Evolutionary conservation across 2,329 filamentous ascomycete species (phyloP).

Genomic region (Scedosporium aurantiacum): DNA sequence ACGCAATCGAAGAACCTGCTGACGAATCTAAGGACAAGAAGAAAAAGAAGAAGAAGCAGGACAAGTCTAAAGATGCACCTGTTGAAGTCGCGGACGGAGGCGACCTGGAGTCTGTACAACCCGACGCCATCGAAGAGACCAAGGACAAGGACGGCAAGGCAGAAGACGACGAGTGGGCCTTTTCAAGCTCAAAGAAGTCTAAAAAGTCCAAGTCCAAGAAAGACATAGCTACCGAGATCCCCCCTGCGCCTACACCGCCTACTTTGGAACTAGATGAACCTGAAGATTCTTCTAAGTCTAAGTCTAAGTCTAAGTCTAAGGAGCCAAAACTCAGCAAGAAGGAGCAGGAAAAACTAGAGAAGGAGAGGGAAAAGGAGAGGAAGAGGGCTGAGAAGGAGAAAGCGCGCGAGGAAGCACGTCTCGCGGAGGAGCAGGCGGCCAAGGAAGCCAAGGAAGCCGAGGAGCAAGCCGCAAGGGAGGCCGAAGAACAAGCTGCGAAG

Average conservation of each 20-base stretch:
- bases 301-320: slow-evolving; percentile 23
- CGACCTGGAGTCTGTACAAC: slow-evolving; percentile 34
- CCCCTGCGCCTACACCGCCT: slow-evolving; percentile 37
- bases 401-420: slow-evolving; percentile 11
- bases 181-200: slow-evolving; percentile 13
- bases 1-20: slow-evolving; percentile 31
- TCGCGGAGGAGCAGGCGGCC: slow-evolving; percentile 21
- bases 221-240: slow-evolving; percentile 26
- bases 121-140: slow-evolving; percentile 32
- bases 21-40: slow-evolving; percentile 22
- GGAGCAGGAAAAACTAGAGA: slow-evolving; percentile 40
- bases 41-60: slow-evolving; percentile 36
- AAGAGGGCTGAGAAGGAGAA: slow-evolving; percentile 19
- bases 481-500: slow-evolving; percentile 15
- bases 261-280: slow-evolving; percentile 32
- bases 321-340: slow-evolving; percentile 36
- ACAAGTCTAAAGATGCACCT: slow-evolving; percentile 36
- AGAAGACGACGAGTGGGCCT: slow-evolving; percentile 29
- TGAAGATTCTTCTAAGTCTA: slow-evolving; percentile 24
- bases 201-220: slow-evolving; percentile 36
- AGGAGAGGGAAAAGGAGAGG: slow-evolving; percentile 33
- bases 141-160: slow-evolving; percentile 25
- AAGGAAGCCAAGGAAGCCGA: slow-evolving; percentile 17
- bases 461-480: slow-evolving; percentile 14
- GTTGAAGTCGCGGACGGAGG: slow-evolving; percentile 35